Evolutionary conservation across 805 yeast genomes (phyloP), one percentile per base, ranked within the genome.

Genomic region (Candida pseudoglaebosa): DNA sequence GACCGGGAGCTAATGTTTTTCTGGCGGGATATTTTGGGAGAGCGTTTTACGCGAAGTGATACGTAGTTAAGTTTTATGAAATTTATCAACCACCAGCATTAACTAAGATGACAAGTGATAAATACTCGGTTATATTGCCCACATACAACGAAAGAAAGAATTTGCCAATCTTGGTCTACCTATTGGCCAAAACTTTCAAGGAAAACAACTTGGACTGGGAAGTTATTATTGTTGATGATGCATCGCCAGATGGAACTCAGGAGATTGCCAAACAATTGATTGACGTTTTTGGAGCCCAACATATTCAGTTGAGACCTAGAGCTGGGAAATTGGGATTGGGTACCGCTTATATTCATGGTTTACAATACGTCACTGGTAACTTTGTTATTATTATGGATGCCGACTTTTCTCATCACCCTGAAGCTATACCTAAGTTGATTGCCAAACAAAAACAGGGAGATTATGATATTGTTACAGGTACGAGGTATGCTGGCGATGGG

Each of bases 351-450:
- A 83, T 83, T 32, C 89, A 84, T 51, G 91, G 89, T 1, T 71
- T 83, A 48, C 73, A 84, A 56, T 80, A 53, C 49, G 87, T 75
- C 36, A 76, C 82, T 15, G 91, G 91, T 34, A 75, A 84, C 60
- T 83, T 71, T 57, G 89, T 83, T 36, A 77, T 83, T 45, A 83
- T 84, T 49, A 83, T 83, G 91, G 91, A 83, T 56, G 91, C 91
- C 13, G 91, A 83, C 57, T 83, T 84, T 63, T 80, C 87, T 5
- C 91, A 83, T 59, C 88, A 81, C 57, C 91, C 91, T 17, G 81
- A 78, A 49, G 84, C 89, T 20, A 83, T 83, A 58, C 91, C 90
- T 5, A 68, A 80, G 56, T 82, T 83, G 57, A 82, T 84, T 52
- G 73, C 71, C 38, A 77, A 78, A 56, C 91, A 84, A 50, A 67